A percentile compares a stretch with the other conserved stretches of the same genome.
Evolutionary conservation across 305 asterid species (phyloP).

Genomic region (Solanum hybrid): DNA sequence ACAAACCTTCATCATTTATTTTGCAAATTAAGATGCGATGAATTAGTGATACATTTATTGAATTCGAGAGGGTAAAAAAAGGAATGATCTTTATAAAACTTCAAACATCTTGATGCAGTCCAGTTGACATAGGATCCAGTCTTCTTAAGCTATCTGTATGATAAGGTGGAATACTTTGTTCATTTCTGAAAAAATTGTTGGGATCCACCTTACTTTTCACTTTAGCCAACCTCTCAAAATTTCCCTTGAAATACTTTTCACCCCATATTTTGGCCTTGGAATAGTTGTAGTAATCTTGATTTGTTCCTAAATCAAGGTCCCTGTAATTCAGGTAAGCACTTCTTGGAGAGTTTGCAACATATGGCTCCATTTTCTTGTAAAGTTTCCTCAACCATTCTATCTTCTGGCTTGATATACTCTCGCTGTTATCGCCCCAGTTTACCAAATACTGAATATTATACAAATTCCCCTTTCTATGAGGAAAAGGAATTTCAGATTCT

Average conservation of each 20-base stretch:
- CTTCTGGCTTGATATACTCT: constrained; percentile 28
- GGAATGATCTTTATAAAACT: neutral
- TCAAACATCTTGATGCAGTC: neutral
- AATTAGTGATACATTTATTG: neutral
- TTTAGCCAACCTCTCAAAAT: constrained; percentile 45
- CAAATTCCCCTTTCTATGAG: constrained; percentile 11
- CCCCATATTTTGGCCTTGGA: constrained; percentile 34
- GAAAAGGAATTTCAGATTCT: constrained; percentile 7
- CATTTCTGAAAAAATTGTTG: constrained; percentile 42
- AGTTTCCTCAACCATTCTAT: constrained; percentile 22
- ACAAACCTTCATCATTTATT: neutral
- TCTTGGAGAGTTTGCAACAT: constrained; percentile 39
- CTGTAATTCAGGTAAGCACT: constrained; percentile 46
- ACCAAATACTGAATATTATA: constrained; percentile 7
- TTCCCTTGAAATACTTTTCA: constrained; percentile 44
- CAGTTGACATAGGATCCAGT: neutral
- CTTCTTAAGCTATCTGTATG: neutral
- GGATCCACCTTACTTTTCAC: constrained; percentile 46
- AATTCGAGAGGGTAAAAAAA: neutral
- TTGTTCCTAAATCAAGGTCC: constrained; percentile 48
- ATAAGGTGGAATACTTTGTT: constrained; percentile 48
- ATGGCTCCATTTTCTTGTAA: constrained; percentile 44
- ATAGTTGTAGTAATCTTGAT: constrained; percentile 33
- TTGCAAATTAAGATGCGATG: neutral
- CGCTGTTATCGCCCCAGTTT: neutral